A percentile compares a stretch with the other conserved stretches of the same genome.
Evolutionary conservation across 2,329 filamentous ascomycete genomes (phyloP).

Genomic region (Byssothecium circinans): DNA sequence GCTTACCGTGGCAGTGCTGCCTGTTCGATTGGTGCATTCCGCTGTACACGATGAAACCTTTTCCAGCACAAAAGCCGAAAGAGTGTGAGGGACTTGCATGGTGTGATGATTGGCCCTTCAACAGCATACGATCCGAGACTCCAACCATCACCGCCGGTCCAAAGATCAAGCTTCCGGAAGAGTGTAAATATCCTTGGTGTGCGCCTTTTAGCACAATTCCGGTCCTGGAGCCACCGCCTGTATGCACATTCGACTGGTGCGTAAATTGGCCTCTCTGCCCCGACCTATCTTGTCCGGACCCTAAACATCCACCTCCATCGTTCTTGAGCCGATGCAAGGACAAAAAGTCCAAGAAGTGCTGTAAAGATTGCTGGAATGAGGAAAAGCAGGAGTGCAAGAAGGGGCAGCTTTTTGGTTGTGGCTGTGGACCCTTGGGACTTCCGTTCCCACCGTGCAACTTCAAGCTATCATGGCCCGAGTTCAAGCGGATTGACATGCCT

Average conservation of each 20-base stretch:
- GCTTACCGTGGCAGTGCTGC: conserved; percentile 8
- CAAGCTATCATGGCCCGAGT: conserved; percentile 2
- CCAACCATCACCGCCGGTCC: conserved; percentile 3
- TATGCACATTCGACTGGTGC: conserved; percentile 11
- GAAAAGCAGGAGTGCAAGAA: background rate
- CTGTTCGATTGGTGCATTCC: conserved; percentile 11
- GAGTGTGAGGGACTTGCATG: conserved; percentile 3
- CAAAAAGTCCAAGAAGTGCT: background rate
- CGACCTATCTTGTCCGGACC: background rate
- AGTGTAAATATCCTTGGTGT: too few relatives aligned
- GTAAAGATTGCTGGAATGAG: background rate
- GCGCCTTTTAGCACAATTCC: too few relatives aligned
- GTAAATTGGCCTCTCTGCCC: conserved; percentile 9
- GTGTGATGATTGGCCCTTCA: conserved; percentile 8
- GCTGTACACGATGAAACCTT: background rate
- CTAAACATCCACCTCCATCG: too few relatives aligned
- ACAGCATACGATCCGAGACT: background rate
- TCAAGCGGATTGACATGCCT: conserved; percentile 2
- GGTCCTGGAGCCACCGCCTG: background rate
- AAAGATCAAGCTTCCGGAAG: background rate
- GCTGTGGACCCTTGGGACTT: conserved; percentile 30
- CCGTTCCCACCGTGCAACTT: conserved; percentile 16
- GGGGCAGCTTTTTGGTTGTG: conserved; percentile 21
- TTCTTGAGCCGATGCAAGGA: background rate
- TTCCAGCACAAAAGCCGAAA: background rate